Conservation (phyloP, 1,139 yeast genomes). For the Yamadazyma jaroonii region DNA sequence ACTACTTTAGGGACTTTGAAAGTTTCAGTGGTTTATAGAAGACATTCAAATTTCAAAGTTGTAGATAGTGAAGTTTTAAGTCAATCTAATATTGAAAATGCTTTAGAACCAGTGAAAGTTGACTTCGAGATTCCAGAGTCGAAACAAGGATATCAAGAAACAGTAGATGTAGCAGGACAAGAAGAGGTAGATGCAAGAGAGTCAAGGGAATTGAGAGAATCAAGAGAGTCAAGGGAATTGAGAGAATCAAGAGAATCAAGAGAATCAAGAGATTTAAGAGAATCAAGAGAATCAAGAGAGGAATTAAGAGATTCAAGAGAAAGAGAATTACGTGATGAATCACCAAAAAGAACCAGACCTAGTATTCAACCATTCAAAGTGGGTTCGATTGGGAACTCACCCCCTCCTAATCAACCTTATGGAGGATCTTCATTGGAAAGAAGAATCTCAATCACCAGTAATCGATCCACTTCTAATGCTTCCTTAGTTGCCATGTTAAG, state of each 20-base stretch:
- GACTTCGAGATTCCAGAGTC: neutral
- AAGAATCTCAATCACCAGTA: slow-evolving; percentile 43
- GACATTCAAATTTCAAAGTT: slow-evolving; percentile 63
- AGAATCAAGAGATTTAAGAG: neutral
- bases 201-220: neutral
- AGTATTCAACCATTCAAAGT: slow-evolving; percentile 58
- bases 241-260: neutral
- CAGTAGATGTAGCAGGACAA: neutral
- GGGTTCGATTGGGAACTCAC: slow-evolving; percentile 56
- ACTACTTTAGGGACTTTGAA: slow-evolving; percentile 74
- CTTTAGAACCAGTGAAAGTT: neutral
- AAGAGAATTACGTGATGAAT: slow-evolving; percentile 8
- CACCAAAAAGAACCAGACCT: slow-evolving; percentile 25
- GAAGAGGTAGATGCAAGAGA: neutral
- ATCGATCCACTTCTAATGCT: slow-evolving; percentile 52
- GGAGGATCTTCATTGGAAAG: slow-evolving; percentile 37
- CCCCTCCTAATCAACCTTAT: slow-evolving; percentile 31
- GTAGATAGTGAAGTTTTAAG: slow-evolving; percentile 62
- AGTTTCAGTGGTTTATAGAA: slow-evolving; percentile 76
- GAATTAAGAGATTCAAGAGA: too few species aligned
- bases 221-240: neutral
- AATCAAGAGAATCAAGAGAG: neutral
- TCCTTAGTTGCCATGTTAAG: slow-evolving; percentile 53
- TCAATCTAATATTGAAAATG: neutral
- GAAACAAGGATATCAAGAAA: neutral